Base-by-base conservation (phyloP, 192 early-diverging fungal genomes). In the Coemansia erecta region DNA sequence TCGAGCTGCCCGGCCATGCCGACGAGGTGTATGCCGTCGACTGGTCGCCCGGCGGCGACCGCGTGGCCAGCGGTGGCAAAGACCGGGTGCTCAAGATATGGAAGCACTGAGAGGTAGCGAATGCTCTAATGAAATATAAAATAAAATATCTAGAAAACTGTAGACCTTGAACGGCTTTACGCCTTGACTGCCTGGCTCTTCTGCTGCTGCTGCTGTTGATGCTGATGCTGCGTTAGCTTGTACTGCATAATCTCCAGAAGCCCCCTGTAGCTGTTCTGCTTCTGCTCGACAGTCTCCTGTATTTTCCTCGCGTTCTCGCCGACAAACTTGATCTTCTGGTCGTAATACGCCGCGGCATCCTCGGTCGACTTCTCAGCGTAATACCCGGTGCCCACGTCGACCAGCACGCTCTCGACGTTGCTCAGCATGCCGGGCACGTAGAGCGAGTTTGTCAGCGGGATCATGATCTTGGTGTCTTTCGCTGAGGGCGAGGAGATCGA, bases 311-410 rank as follows among this genome's bases (percentile, higher is more conserved):
- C 64, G 69, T 94, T 94, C 24, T 72, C 74, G 71, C 93, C 87
- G 26, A 98, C 82, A 61, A 85, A 94, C 7, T 88, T 86, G 13
- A 92, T 85, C 77, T 95, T 98, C 26, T 76, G 60, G 18, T 86
- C 85, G 73, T 92, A 98, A 58, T 91, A 98, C 21, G 84, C 74
- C 57, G 84, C 77, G 4, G 93, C 95, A 60, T 95, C 91, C n/a
- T 82, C 75, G 15, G 83, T 73, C 74, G 84, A 87, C 85, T 98
- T 96, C 70, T 94, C 92, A 21, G 94, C 86, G 64, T 89, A 94
- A 72, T 98, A 98, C 28, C 96, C 96, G 15, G 96, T 96, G 47
- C 96, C 96, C 44, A 95, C 87, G 72, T 98, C 96, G 2, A 98
- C 90, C 60, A 96, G 88, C 11, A 98, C 92, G 45, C 85, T 92